Evolutionary conservation across 257 asterid genomes (phyloP), one percentile per base, ranked within the genome.

Genomic region (Lavandula angustifolia): DNA sequence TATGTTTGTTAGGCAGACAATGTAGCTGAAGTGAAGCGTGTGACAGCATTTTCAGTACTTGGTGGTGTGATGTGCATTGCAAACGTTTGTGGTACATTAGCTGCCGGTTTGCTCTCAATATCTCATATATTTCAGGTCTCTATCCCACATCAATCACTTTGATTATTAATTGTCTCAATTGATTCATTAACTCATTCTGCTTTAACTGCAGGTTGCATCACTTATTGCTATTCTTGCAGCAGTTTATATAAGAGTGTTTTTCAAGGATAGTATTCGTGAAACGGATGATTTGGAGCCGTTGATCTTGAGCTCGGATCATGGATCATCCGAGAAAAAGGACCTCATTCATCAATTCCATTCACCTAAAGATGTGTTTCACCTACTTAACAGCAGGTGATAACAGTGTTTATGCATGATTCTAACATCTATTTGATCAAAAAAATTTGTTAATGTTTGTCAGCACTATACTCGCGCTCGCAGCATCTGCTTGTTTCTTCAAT

Each of bases 161-260:
- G 3, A 6, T 6, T 22, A 1, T 9, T 62, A n/a, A n/a, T n/a
- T n/a, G n/a, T n/a, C n/a, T n/a, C n/a, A n/a, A n/a, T n/a, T n/a
- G n/a, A n/a, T n/a, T n/a, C n/a, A n/a, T n/a, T n/a, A n/a, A n/a
- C n/a, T n/a, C n/a, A n/a, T n/a, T n/a, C n/a, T n/a, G n/a, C n/a
- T n/a, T n/a, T n/a, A 22, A 22, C 27, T 22, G n/a, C 53, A 68
- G 74, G 74, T 69, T 51, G 74, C 74, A 29, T 43, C 68, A 13
- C 31, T 10, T 38, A 6, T 69, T 5, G 57, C 68, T 14, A 51
- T 60, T 34, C 44, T 69, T 27, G 48, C 74, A 60, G 62, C 46
- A 50, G 3, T 50, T 41, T 69, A 69, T 22, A 51, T 69, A 68
- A 50, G 9, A 16, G 1, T 69, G 13, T 49, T 60, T 22, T 62